These are phyloP conservation scores for Mycena kentingensis DNA, from an alignment of 768 basidiomycete genomes.

Conservation along the genomic window DNA sequence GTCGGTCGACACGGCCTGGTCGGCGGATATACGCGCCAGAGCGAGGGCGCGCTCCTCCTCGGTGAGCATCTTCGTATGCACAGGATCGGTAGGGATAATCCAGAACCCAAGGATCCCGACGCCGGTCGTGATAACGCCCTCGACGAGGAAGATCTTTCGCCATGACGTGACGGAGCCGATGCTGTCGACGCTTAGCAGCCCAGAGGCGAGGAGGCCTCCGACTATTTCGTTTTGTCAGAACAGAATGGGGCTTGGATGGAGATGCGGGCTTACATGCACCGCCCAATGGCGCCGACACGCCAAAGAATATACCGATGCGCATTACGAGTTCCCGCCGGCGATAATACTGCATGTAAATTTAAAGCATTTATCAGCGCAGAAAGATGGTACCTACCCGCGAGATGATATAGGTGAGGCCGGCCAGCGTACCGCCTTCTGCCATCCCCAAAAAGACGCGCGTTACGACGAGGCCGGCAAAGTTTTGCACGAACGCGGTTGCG, in stretches of 20 bases:
- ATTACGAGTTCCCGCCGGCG: conserved; percentile 37
- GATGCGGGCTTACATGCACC: conserved; percentile 35
- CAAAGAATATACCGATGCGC: conserved; percentile 40
- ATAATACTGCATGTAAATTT: conserved; percentile 41
- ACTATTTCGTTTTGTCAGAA: conserved; percentile 24
- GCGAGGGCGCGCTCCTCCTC: conserved; percentile 37
- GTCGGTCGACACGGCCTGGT: conserved; percentile 31
- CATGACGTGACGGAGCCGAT: conserved; percentile 36
- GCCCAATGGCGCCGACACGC: conserved; percentile 34
- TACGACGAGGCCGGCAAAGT: conserved; percentile 35
- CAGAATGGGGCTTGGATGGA: not conserved
- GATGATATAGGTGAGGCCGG: conserved; percentile 42
- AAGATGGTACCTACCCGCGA: conserved; percentile 38
- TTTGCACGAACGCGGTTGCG: conserved; percentile 41
- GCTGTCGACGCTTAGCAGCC: conserved; percentile 32
- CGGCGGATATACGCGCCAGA: conserved; percentile 37
- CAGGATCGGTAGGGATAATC: conserved; percentile 39
- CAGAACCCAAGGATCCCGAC: conserved; percentile 38
- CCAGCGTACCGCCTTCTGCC: conserved; percentile 46
- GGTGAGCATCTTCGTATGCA: conserved; percentile 34
- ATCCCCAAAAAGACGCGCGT: conserved; percentile 44
- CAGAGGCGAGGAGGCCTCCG: conserved; percentile 42
- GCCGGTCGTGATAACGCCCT: conserved; percentile 41
- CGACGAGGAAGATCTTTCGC: conserved; percentile 46
- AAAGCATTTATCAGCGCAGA: too few relatives aligned